Conservation (phyloP, 2,329 filamentous ascomycete genomes). For the Periconia macrospinosa region DNA sequence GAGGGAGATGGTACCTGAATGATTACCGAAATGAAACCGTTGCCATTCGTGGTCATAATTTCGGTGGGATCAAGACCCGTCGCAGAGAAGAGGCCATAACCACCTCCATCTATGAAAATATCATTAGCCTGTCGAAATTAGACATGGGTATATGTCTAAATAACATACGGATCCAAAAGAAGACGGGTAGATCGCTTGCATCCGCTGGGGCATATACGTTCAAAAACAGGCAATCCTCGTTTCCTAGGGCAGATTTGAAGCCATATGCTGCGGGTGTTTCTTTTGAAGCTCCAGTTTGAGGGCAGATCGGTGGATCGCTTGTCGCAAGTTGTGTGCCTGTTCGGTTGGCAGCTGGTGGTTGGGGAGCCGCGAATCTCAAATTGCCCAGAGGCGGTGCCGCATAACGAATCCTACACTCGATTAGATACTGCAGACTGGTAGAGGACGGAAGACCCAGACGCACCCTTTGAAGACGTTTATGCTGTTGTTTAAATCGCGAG, state of each 20-base stretch:
- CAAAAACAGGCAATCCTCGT: slow-evolving; percentile 47
- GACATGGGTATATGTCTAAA: slow-evolving; percentile 29
- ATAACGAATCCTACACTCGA: slow-evolving; percentile 48
- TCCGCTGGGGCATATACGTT: slow-evolving; percentile 44
- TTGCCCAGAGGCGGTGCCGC: slow-evolving; percentile 55
- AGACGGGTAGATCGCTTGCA: slow-evolving; percentile 55
- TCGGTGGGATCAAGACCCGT: slow-evolving; percentile 33
- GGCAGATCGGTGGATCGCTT: slow-evolving; percentile 45
- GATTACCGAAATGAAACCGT: slow-evolving; percentile 58
- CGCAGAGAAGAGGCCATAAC: slow-evolving; percentile 39
- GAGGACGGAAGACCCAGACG: neutral
- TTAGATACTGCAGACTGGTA: slow-evolving; percentile 8
- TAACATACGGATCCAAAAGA: slow-evolving; percentile 55
- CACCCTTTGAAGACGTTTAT: slow-evolving; percentile 40
- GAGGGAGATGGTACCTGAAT: slow-evolving; percentile 37
- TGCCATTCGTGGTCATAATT: slow-evolving; percentile 46
- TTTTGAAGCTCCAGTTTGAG: slow-evolving; percentile 33
- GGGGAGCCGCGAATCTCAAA: slow-evolving; percentile 56
- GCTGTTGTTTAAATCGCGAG: slow-evolving; percentile 21
- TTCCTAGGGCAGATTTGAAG: slow-evolving; percentile 31
- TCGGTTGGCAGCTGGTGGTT: slow-evolving; percentile 46
- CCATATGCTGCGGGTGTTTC: slow-evolving; percentile 32
- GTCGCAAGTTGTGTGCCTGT: slow-evolving; percentile 45
- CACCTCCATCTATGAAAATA: slow-evolving; percentile 41
- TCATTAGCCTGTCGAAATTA: neutral